Percentiles rank a stretch among this genome's conserved stretches.
Evolutionary conservation across 495 filamentous ascomycete genomes (phyloP).

Genomic region (Penicilliopsis zonata): DNA sequence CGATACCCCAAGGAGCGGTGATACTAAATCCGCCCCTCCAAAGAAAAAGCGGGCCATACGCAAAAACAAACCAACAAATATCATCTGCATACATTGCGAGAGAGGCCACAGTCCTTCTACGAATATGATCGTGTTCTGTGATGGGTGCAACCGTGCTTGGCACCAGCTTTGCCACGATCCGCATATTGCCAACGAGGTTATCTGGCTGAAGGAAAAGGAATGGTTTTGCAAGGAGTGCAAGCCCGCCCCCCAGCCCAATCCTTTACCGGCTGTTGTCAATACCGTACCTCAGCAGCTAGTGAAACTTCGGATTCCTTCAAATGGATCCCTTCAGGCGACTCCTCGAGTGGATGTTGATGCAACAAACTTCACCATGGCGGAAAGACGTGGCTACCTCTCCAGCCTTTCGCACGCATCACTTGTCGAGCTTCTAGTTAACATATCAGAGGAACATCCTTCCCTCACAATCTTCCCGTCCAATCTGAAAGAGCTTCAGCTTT

Average conservation of each 20-base stretch:
- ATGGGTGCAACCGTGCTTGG: slow-evolving; percentile 78
- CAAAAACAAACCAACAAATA: slow-evolving; percentile 27
- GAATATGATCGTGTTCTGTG: slow-evolving; percentile 93
- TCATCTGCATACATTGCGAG: slow-evolving; percentile 66
- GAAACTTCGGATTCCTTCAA: not conserved
- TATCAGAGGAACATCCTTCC: slow-evolving; percentile 19
- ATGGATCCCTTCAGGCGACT: not conserved
- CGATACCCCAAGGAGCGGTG: slow-evolving; percentile 29
- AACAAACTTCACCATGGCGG: slow-evolving; percentile 12
- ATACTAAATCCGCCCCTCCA: slow-evolving; percentile 5
- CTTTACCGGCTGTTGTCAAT: slow-evolving; percentile 11
- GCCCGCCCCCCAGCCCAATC: slow-evolving; percentile 19
- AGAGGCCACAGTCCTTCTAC: slow-evolving; percentile 59
- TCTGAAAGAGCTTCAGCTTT: slow-evolving; percentile 12
- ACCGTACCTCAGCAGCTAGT: slow-evolving; percentile 13
- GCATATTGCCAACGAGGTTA: slow-evolving; percentile 56
- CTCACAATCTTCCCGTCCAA: slow-evolving; percentile 30
- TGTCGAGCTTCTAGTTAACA: slow-evolving; percentile 26
- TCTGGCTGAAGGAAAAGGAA: slow-evolving; percentile 50
- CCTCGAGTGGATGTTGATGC: slow-evolving; percentile 14
- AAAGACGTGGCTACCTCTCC: slow-evolving; percentile 30
- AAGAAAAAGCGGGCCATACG: slow-evolving; percentile 34
- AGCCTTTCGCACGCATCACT: slow-evolving; percentile 25
- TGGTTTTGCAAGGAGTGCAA: slow-evolving; percentile 74
- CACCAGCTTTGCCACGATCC: slow-evolving; percentile 90